Conservation (phyloP, 352 stramenopile genomes). For the Thalassiosira pacifica region DNA sequence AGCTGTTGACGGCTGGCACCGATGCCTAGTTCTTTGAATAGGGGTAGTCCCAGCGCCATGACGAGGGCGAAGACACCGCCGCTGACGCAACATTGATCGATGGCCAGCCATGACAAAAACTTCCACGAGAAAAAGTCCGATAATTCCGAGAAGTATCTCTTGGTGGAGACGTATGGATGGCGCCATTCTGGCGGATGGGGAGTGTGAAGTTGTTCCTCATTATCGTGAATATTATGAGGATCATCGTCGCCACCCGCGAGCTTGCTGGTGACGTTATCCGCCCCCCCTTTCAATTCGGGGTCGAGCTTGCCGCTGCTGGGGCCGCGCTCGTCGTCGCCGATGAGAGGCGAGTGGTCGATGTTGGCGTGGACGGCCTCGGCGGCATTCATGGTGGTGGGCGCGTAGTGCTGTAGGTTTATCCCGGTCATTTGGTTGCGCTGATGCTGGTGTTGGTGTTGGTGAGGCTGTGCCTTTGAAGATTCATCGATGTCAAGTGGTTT, state of each 20-base stretch:
- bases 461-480: not conserved
- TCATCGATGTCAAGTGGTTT: not conserved
- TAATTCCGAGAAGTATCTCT: slow-evolving; percentile 42
- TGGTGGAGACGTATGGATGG: slow-evolving; percentile 40
- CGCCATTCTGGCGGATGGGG: slow-evolving; percentile 31
- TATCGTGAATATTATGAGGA: not conserved
- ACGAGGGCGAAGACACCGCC: slow-evolving; percentile 54
- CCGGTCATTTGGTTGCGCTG: too few species aligned
- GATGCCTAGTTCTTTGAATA: slow-evolving; percentile 63
- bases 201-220: too few species aligned
- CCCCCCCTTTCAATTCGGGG: too few species aligned
- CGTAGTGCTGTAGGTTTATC: too few species aligned
- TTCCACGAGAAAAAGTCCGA: slow-evolving; percentile 49
- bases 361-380: not conserved
- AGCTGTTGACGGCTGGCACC: slow-evolving; percentile 54
- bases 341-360: not conserved
- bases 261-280: not conserved
- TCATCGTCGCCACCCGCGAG: too few species aligned
- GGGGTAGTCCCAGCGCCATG: slow-evolving; percentile 58
- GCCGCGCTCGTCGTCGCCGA: not conserved
- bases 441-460: too few species aligned
- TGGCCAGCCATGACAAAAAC: slow-evolving; percentile 58
- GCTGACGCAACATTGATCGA: slow-evolving; percentile 48
- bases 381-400: not conserved
- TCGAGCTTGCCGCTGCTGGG: not conserved